Base-by-base conservation (phyloP, 2,329 filamentous ascomycete species). In the Xylaria digitata region DNA sequence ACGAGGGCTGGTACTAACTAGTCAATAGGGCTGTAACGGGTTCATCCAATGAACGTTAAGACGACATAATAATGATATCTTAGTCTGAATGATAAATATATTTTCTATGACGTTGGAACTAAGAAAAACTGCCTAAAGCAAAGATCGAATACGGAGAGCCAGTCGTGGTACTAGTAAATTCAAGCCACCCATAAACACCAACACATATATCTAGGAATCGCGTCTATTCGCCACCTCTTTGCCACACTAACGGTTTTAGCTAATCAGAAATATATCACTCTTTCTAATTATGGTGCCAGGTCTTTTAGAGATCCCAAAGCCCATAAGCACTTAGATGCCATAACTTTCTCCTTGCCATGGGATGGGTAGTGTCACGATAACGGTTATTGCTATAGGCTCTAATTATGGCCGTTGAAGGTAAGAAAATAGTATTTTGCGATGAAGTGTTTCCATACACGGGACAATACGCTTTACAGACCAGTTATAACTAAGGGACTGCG, bases 1-100 rank as follows among this genome's bases (percentile, higher is more conserved):
- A 40, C 46, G 49, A 54, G 56, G 66, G 54, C 23, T 34, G 34
- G 46, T 40, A 32, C 32, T 15, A 8, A 13, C 42, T 67, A 63
- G 26, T 50, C 40, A 52, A 48, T 17, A 37, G 60, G 55, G n/a
- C 49, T 34, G 49, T 23, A 19, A 46, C 23, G 1, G 3, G 45
- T n/a, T 32, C n/a, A 32, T 19, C 56, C 60, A 63, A 69, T 61
- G 15, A 48, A 42, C 17, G 21, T 42, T 21, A 7, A 34, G 52
- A 58, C 6, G 46, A 21, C 7, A 19, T 11, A 26, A 40, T 4
- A 26, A 19, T 19, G 8, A 37, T 55, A 34, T 46, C 13, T 17
- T 37, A 13, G 17, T 30, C n/a, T 23, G n/a, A 32, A 30, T 17
- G 13, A 40, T 46, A 23, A 42, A 48, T 46, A 23, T 42, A 42